These are phyloP conservation scores for Hortaea sp. DNA, from an alignment of 2,329 filamentous ascomycete genomes.

Conservation along the genomic window DNA sequence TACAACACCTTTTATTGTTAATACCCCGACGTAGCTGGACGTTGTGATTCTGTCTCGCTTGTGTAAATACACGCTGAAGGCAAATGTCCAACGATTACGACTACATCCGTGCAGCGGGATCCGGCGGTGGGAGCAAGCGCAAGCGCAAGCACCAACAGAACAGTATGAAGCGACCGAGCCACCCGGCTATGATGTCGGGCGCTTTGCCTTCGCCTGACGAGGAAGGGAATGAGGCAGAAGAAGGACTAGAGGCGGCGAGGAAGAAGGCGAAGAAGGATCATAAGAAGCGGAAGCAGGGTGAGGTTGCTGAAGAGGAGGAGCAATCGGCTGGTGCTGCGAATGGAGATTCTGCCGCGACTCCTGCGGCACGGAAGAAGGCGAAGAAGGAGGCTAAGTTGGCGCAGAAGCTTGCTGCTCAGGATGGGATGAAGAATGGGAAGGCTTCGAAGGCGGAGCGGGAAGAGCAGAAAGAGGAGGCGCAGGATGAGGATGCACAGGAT, in stretches of 20 bases:
- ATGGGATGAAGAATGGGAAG: background rate
- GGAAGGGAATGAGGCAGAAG: slow-evolving; percentile 14
- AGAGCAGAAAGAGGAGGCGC: slow-evolving; percentile 8
- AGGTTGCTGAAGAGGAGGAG: background rate
- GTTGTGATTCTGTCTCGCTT: too few relatives aligned
- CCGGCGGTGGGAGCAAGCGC: slow-evolving; percentile 5
- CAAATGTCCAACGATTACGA: slow-evolving; percentile 14
- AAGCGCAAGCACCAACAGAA: slow-evolving; percentile 13
- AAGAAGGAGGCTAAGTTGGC: slow-evolving; percentile 11
- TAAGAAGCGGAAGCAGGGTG: slow-evolving; percentile 20
- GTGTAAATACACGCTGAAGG: too few relatives aligned
- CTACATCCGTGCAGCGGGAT: slow-evolving; percentile 11
- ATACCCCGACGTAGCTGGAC: too few relatives aligned
- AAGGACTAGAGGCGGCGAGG: slow-evolving; percentile 10
- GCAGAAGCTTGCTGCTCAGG: background rate
- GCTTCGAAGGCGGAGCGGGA: slow-evolving; percentile 6
- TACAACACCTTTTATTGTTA: too few relatives aligned
- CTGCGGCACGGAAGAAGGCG: slow-evolving; percentile 13
- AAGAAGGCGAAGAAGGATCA: slow-evolving; percentile 23
- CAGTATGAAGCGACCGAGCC: slow-evolving; percentile 6
- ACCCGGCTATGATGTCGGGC: slow-evolving; percentile 25
- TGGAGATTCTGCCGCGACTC: slow-evolving; percentile 7
- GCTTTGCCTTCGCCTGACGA: slow-evolving; percentile 20
- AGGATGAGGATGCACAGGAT: slow-evolving; percentile 2
- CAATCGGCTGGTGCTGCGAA: slow-evolving; percentile 1